Evolutionary conservation across 352 stramenopile species (phyloP).

Genomic region (Phytophthora pini): DNA sequence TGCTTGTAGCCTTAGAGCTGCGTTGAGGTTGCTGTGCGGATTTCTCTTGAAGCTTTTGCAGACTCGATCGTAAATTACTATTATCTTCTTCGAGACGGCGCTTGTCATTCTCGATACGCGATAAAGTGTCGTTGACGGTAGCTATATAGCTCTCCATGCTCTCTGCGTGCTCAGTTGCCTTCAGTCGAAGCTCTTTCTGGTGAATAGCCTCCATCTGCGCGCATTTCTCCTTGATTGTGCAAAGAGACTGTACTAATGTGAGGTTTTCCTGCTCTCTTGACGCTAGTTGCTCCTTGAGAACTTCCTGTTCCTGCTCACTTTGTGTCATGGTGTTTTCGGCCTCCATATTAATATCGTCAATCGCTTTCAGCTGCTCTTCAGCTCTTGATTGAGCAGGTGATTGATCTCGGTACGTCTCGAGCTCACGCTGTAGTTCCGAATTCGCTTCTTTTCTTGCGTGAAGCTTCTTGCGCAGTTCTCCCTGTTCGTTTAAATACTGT

Average conservation of each 20-base stretch:
- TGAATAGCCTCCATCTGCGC: slow-evolving; percentile 30
- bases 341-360: neutral
- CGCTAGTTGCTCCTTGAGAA: slow-evolving; percentile 31
- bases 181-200: slow-evolving; percentile 28
- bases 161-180: slow-evolving; percentile 30
- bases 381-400: neutral
- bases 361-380: neutral
- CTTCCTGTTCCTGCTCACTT: slow-evolving; percentile 7
- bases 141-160: slow-evolving; percentile 43
- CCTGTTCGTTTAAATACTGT: slow-evolving; percentile 27
- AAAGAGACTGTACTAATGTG: slow-evolving; percentile 51
- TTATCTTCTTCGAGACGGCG: slow-evolving; percentile 28
- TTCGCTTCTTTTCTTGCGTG: slow-evolving; percentile 27
- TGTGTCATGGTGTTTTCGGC: neutral
- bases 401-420: slow-evolving; percentile 19
- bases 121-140: slow-evolving; percentile 39
- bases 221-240: slow-evolving; percentile 43
- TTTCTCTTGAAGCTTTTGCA: slow-evolving; percentile 33
- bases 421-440: slow-evolving; percentile 15
- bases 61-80: slow-evolving; percentile 16
- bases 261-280: slow-evolving; percentile 54
- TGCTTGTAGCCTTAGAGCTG: slow-evolving; percentile 26
- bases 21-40: slow-evolving; percentile 10
- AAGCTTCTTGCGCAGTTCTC: slow-evolving; percentile 31
- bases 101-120: slow-evolving; percentile 39